Percentiles rank a stretch among this genome's conserved stretches.
Conservation (phyloP, 805 yeast species). For the Candida corydali region DNA sequence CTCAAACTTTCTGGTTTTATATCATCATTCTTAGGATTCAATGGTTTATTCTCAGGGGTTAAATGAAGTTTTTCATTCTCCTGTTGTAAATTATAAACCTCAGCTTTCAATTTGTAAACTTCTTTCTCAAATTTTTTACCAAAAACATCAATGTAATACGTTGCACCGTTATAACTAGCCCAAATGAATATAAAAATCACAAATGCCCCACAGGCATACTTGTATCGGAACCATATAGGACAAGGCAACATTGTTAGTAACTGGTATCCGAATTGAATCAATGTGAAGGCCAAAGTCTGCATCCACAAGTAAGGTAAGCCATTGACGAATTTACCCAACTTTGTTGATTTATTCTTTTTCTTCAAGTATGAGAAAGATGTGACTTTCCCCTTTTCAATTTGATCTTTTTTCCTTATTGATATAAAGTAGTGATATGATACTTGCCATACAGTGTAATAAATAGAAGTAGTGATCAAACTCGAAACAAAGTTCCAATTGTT, state of each 20-base stretch:
- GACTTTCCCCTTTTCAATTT: slow-evolving; percentile 79
- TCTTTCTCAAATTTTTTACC: slow-evolving; percentile 89
- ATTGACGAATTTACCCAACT: slow-evolving; percentile 74
- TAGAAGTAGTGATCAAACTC: slow-evolving; percentile 74
- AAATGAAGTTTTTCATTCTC: slow-evolving; percentile 16
- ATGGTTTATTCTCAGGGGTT: slow-evolving; percentile 15
- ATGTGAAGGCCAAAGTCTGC: slow-evolving; percentile 83
- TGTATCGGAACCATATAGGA: slow-evolving; percentile 80
- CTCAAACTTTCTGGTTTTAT: slow-evolving; percentile 4
- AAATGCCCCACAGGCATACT: slow-evolving; percentile 62
- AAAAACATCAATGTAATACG: slow-evolving; percentile 86
- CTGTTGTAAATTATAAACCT: slow-evolving; percentile 60
- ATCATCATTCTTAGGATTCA: slow-evolving; percentile 7
- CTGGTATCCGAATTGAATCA: slow-evolving; percentile 85
- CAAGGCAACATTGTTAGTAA: slow-evolving; percentile 81
- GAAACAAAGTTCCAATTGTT: slow-evolving; percentile 63
- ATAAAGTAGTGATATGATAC: slow-evolving; percentile 85
- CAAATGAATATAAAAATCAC: slow-evolving; percentile 67
- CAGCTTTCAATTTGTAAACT: slow-evolving; percentile 63
- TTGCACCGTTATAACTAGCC: slow-evolving; percentile 92
- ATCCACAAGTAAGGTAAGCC: slow-evolving; percentile 73
- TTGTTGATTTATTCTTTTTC: slow-evolving; percentile 58
- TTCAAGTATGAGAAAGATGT: slow-evolving; percentile 87
- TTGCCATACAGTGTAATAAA: slow-evolving; percentile 89
- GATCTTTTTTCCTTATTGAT: slow-evolving; percentile 71